phyloP scores from a whole-genome alignment of 148 eudicot species.

The Heliamphora exappendiculata region DNA sequence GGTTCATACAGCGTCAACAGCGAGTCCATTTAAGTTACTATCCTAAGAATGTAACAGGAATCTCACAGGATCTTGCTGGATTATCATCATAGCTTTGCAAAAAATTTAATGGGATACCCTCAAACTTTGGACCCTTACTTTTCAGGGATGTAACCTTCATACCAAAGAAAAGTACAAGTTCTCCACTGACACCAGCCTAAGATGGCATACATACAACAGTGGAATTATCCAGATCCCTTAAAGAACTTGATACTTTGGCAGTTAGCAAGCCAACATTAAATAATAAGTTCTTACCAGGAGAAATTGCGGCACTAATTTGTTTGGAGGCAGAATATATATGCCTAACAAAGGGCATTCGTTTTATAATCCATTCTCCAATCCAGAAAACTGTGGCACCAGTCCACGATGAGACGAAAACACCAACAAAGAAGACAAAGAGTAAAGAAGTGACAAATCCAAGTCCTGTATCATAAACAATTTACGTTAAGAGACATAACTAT shows the following conservation, averaged over 20 bases:
- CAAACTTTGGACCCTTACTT: not conserved
- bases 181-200: not conserved
- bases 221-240: not conserved
- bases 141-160: not conserved
- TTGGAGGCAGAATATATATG: slow-evolving; percentile 89
- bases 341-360: slow-evolving; percentile 74
- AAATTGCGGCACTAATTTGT: slow-evolving; percentile 87
- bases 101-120: not conserved
- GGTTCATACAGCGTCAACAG: no score
- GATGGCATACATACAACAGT: not conserved
- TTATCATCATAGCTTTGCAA: not conserved
- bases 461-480: slow-evolving; percentile 45
- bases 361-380: slow-evolving; percentile 88
- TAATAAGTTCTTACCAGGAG: slow-evolving; percentile 56
- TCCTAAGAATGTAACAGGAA: not conserved
- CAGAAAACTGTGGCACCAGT: slow-evolving; percentile 82
- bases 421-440: slow-evolving; percentile 76
- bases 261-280: not conserved
- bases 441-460: slow-evolving; percentile 84
- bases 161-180: not conserved
- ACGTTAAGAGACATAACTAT: not conserved
- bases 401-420: slow-evolving; percentile 91
- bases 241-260: not conserved
- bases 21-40: not conserved
- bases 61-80: not conserved